Evolutionary conservation across 495 filamentous ascomycete genomes (phyloP).

Genomic region (Aspergillus avenaceus): DNA sequence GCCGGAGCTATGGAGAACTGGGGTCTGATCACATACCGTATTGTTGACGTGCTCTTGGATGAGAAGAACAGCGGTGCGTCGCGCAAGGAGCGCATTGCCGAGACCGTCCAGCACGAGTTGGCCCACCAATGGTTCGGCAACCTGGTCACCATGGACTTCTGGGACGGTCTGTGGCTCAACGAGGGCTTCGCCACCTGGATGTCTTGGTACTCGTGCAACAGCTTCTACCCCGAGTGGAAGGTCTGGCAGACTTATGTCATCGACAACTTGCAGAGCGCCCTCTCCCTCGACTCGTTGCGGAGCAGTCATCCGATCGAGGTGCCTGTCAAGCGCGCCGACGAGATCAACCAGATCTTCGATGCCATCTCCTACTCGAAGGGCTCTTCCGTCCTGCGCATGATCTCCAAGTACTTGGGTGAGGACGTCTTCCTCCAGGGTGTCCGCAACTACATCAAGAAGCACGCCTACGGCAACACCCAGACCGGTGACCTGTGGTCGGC

Average conservation of each 20-base stretch:
- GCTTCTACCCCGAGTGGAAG: constrained; percentile 97
- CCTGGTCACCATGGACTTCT: constrained; percentile 99
- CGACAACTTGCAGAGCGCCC: constrained; percentile 82
- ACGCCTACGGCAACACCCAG: constrained; percentile 71
- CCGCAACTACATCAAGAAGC: constrained; percentile 87
- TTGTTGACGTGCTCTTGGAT: constrained; percentile 87
- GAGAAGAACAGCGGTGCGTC: constrained; percentile 88
- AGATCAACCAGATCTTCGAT: constrained; percentile 98
- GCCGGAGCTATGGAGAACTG: constrained; percentile 99
- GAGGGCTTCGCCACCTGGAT: constrained; percentile 97
- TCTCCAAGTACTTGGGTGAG: constrained; percentile 91
- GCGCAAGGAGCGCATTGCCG: constrained; percentile 88
- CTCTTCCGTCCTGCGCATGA: constrained; percentile 93
- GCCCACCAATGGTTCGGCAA: constrained; percentile 99
- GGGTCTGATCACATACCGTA: constrained; percentile 92
- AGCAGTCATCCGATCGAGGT: constrained; percentile 98
- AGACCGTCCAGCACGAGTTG: constrained; percentile 93
- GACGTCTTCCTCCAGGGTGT: constrained; percentile 93
- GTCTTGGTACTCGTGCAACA: constrained; percentile 56
- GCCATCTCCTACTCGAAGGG: constrained; percentile 98
- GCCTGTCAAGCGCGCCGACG: constrained; percentile 88
- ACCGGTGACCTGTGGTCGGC: constrained; percentile 91
- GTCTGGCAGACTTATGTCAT: constrained; percentile 96
- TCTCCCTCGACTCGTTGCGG: constrained; percentile 83
- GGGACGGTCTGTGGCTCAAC: constrained; percentile 98